These are phyloP conservation scores for Pholiota conissans DNA, from an alignment of 768 basidiomycete genomes.

Conservation along the genomic window DNA sequence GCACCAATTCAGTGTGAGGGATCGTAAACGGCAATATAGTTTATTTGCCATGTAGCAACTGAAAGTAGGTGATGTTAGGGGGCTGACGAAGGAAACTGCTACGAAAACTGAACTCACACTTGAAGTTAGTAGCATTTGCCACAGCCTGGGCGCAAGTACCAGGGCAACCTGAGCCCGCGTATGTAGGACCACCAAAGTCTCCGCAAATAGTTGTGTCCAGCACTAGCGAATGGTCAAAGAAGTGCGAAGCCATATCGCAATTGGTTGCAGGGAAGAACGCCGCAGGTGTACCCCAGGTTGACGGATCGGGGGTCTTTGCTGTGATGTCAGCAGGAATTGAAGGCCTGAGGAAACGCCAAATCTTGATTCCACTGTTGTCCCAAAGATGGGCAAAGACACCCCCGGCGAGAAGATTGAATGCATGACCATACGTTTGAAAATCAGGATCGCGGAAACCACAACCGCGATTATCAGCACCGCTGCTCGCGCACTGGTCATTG, in stretches of 20 bases:
- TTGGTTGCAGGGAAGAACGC: slow-evolving; percentile 49
- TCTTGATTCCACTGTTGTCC: slow-evolving; percentile 49
- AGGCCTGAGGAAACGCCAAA: slow-evolving; percentile 57
- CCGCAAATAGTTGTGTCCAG: slow-evolving; percentile 50
- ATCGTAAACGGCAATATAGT: slow-evolving; percentile 53
- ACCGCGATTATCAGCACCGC: slow-evolving; percentile 39
- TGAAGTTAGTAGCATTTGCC: slow-evolving; percentile 23
- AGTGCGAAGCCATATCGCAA: slow-evolving; percentile 51
- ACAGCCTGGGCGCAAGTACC: slow-evolving; percentile 32
- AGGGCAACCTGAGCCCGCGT: slow-evolving; percentile 36
- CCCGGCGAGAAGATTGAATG: slow-evolving; percentile 45
- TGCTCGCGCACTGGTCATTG: slow-evolving; percentile 40
- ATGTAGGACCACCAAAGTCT: slow-evolving; percentile 41
- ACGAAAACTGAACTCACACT: slow-evolving; percentile 15
- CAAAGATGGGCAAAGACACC: slow-evolving; percentile 61
- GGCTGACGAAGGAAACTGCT: background rate
- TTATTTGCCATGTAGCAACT: slow-evolving; percentile 60
- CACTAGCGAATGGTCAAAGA: slow-evolving; percentile 52
- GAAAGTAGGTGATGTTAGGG: slow-evolving; percentile 2
- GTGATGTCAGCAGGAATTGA: slow-evolving; percentile 54
- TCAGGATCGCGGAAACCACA: slow-evolving; percentile 49
- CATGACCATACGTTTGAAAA: slow-evolving; percentile 37
- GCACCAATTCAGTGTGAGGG: background rate
- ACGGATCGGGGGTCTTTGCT: slow-evolving; percentile 42
- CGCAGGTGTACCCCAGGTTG: slow-evolving; percentile 50